Conservation (phyloP, 116 monocot species). For the Iris pallida region DNA sequence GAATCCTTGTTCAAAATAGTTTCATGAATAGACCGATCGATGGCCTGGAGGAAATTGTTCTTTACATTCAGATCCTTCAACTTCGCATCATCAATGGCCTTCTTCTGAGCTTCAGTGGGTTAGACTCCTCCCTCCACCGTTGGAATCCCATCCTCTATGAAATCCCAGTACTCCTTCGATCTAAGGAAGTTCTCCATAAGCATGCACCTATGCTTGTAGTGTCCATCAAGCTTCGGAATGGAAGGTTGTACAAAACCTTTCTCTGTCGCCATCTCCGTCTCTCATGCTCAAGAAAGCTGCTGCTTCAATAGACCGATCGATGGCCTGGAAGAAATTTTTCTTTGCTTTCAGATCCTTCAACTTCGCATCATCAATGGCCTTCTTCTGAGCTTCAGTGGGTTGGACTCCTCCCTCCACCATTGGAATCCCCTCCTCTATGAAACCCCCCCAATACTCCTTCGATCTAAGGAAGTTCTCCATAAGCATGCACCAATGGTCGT, state of each 20-base stretch:
- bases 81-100: background rate
- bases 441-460: background rate
- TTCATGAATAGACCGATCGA: background rate
- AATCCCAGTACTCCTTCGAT: background rate
- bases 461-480: background rate
- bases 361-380: background rate
- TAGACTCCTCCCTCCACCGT: too few species aligned
- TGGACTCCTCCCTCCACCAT: too few species aligned
- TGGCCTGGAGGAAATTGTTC: background rate
- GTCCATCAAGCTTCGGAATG: too few species aligned
- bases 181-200: background rate
- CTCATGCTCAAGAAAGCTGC: background rate
- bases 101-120: background rate
- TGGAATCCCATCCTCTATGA: background rate
- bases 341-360: background rate
- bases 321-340: background rate
- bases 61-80: background rate
- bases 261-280: background rate
- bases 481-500: too few species aligned
- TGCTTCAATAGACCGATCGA: background rate
- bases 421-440: background rate
- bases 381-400: background rate
- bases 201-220: too few species aligned
- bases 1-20: background rate
- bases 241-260: too few species aligned